phyloP scores from a whole-genome alignment of 495 filamentous ascomycete genomes.

The Achaetomiella virescens region DNA sequence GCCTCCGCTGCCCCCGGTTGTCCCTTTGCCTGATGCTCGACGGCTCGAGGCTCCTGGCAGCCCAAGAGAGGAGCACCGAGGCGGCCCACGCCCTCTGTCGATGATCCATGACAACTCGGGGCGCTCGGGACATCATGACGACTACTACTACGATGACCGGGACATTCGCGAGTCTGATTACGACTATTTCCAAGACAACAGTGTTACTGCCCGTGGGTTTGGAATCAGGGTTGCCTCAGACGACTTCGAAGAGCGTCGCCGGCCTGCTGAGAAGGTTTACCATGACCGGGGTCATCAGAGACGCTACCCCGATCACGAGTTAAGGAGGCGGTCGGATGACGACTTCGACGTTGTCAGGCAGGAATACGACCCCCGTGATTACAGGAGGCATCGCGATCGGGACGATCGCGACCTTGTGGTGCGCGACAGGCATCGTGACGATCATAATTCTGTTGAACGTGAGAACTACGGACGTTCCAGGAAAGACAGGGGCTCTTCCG shows the following conservation, averaged over 20 bases:
- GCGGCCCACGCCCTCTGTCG: slow-evolving; percentile 37
- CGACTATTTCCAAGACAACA: slow-evolving; percentile 33
- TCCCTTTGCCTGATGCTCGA: slow-evolving; percentile 33
- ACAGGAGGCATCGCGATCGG: slow-evolving; percentile 13
- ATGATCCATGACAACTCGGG: slow-evolving; percentile 40
- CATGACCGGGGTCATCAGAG: slow-evolving; percentile 28
- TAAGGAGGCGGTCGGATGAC: slow-evolving; percentile 34
- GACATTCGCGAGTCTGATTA: slow-evolving; percentile 25
- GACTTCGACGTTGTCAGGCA: slow-evolving; percentile 22
- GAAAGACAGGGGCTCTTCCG: slow-evolving; percentile 13
- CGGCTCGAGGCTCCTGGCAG: slow-evolving; percentile 32
- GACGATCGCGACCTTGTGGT: slow-evolving; percentile 17
- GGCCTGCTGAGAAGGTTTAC: slow-evolving; percentile 23
- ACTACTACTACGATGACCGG: slow-evolving; percentile 39
- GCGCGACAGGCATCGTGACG: slow-evolving; percentile 19
- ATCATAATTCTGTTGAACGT: slow-evolving; percentile 15
- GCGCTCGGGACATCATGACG: slow-evolving; percentile 34
- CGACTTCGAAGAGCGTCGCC: slow-evolving; percentile 24
- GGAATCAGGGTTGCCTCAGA: slow-evolving; percentile 38
- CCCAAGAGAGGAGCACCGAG: slow-evolving; percentile 28
- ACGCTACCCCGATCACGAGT: slow-evolving; percentile 25
- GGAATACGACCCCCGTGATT: slow-evolving; percentile 21
- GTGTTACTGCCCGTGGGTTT: slow-evolving; percentile 37
- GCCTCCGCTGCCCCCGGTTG: slow-evolving; percentile 34
- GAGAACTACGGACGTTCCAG: slow-evolving; percentile 23